Evolutionary conservation across 2,329 filamentous ascomycete genomes (phyloP).

Genomic region (Orbilia blumenaviensis): DNA sequence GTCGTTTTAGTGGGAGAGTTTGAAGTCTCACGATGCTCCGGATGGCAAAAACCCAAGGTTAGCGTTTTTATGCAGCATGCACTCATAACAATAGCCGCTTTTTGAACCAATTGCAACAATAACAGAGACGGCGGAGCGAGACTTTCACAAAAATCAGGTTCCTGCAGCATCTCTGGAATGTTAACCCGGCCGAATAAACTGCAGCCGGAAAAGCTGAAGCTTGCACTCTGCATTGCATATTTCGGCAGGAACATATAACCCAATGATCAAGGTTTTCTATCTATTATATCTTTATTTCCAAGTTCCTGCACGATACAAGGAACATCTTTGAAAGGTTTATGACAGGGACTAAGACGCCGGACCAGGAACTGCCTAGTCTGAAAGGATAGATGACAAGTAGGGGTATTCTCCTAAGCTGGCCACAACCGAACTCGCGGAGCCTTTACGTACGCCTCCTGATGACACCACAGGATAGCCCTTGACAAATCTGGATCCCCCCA

Average conservation of each 20-base stretch:
- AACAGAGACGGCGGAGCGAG: slow-evolving; percentile 3
- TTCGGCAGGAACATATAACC: slow-evolving; percentile 20
- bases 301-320: slow-evolving; percentile 31
- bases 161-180: slow-evolving; percentile 26
- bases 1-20: slow-evolving; percentile 35
- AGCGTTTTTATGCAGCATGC: slow-evolving; percentile 6
- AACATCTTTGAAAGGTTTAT: slow-evolving; percentile 15
- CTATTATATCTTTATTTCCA: slow-evolving; percentile 27
- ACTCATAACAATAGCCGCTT: background rate
- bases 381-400: slow-evolving; percentile 32
- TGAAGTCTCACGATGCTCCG: slow-evolving; percentile 13
- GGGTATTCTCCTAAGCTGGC: slow-evolving; percentile 10
- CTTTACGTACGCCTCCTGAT: slow-evolving; percentile 23
- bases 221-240: slow-evolving; percentile 12
- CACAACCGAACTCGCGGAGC: slow-evolving; percentile 24
- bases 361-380: slow-evolving; percentile 8
- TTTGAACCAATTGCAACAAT: too few relatives aligned
- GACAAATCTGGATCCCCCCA: background rate
- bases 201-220: slow-evolving; percentile 10
- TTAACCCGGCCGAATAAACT: background rate
- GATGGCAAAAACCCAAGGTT: background rate
- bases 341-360: slow-evolving; percentile 18
- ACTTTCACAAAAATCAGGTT: slow-evolving; percentile 24
- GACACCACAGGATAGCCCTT: slow-evolving; percentile 27
- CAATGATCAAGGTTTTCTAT: slow-evolving; percentile 6